These are phyloP conservation scores for Chlorencoelia australis DNA, from an alignment of 2,329 filamentous ascomycete species.

Conservation along the genomic window DNA sequence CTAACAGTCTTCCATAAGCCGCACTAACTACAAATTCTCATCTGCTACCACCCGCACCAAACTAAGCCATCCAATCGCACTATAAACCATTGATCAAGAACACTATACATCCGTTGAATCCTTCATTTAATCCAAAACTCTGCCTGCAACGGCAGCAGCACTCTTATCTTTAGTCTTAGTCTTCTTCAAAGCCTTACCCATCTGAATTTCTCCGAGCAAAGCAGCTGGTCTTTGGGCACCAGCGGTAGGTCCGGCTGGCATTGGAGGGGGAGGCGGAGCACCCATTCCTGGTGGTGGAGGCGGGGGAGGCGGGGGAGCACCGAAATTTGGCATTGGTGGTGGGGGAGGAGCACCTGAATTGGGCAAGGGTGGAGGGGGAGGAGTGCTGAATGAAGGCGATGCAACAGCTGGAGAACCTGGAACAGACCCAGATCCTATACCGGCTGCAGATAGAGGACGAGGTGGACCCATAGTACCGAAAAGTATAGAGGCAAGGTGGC, in stretches of 20 bases:
- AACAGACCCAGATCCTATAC: slow-evolving; percentile 47
- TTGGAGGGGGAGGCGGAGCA: slow-evolving; percentile 29
- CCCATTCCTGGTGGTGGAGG: slow-evolving; percentile 26
- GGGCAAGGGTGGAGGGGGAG: slow-evolving; percentile 35
- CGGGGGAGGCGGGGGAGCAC: slow-evolving; percentile 33
- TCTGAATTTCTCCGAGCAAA: slow-evolving; percentile 74
- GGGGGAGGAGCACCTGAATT: slow-evolving; percentile 32
- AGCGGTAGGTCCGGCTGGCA: slow-evolving; percentile 29
- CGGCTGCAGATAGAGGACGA: slow-evolving; percentile 73
- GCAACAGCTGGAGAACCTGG: slow-evolving; percentile 31
- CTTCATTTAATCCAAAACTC: slow-evolving; percentile 42
- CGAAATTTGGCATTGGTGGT: slow-evolving; percentile 36
- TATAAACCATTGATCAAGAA: too few relatives aligned
- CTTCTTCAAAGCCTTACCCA: slow-evolving; percentile 73
- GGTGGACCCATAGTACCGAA: slow-evolving; percentile 97
- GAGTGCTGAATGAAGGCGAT: slow-evolving; percentile 34
- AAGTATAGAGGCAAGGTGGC: slow-evolving; percentile 85
- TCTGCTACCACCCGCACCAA: too few relatives aligned
- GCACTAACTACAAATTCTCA: too few relatives aligned
- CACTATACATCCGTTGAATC: too few relatives aligned
- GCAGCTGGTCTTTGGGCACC: slow-evolving; percentile 43
- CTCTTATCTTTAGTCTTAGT: slow-evolving; percentile 85
- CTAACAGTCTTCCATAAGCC: too few relatives aligned
- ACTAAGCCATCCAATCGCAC: too few relatives aligned
- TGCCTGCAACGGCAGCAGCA: slow-evolving; percentile 59